Evolutionary conservation across 176 grass and related monocot genomes (phyloP), one percentile per base, ranked within the genome.

Genomic region (Oropetium thomaeum): DNA sequence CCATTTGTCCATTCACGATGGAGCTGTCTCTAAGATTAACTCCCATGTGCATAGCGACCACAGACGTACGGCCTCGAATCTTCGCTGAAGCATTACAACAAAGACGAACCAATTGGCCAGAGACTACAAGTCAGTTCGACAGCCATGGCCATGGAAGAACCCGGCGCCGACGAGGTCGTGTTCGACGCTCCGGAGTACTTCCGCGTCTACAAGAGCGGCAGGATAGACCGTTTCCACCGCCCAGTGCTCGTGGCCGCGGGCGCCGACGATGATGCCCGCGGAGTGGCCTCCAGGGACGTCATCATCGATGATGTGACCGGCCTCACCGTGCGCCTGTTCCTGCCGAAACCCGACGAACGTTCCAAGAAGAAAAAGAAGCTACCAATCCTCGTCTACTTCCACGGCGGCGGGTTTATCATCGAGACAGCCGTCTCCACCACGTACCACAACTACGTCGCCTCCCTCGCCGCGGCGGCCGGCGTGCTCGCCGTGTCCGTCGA

Each of bases 261-360:
- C 45, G 63, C 54, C 27, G 86, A 92, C 27, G 86, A 92, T n/a
- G 61, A 75, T 10, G 33, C 48, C 73, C 89, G 77, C 35, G 83
- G 83, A 33, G 84, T 92, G 48, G 12, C 47, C 40, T 90, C 93
- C 47, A 96, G 86, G 79, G 93, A 96, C 63, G 78, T 92, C 65
- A 69, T 85, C 58, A 63, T 92, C 68, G 78, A 96, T 69, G 59
- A 57, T 10, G 48, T 2, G 25, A 84, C 81, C 14, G 40, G 80
- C 57, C 77, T 89, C 30, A 75, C 89, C 30, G 93, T 73, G 26
- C 87, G 93, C 62, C 52, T 96, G 57, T 90, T 80, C 55, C 84
- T 87, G 0, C 89, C 89, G 26, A 78, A 73, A 27, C 5, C 55
- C 25, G 26, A 29, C 25, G 60, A 33, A 3, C 20, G 32, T 35